Conservation (phyloP, 179 eudicot genomes). For the Pouteria campechiana region DNA sequence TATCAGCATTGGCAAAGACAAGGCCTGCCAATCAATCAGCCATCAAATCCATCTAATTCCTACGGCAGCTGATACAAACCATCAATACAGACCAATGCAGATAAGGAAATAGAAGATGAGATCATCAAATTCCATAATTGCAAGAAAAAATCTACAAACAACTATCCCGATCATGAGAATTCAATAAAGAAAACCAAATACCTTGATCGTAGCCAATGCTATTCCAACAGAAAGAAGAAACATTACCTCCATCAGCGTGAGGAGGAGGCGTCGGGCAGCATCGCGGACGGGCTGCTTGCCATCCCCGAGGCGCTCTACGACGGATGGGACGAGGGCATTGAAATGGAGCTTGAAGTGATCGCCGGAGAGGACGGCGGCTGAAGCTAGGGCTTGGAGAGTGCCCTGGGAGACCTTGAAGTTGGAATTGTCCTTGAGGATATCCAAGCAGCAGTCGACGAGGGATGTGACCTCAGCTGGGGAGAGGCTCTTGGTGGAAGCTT, state of each 20-base stretch:
- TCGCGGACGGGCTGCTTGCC: constrained; percentile 92
- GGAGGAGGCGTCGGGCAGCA: constrained; percentile 68
- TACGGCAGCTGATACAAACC: no score
- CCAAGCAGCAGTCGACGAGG: constrained; percentile 75
- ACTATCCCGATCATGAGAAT: no score
- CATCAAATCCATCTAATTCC: no score
- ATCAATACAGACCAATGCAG: no score
- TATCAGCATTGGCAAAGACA: no score
- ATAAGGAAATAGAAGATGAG: no score
- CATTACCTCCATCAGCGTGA: constrained; percentile 94
- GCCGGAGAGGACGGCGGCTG: constrained; percentile 90
- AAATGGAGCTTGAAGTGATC: constrained; percentile 82
- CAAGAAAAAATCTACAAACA: no score
- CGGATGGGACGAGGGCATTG: constrained; percentile 80
- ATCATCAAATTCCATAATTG: no score
- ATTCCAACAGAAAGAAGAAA: no score
- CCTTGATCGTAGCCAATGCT: no score
- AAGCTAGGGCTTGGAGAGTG: constrained; percentile 63
- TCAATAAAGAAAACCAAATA: no score
- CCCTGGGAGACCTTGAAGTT: constrained; percentile 92
- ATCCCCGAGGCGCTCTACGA: constrained; percentile 83
- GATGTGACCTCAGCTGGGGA: constrained; percentile 72
- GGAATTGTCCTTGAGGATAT: constrained; percentile 83
- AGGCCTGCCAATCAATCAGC: no score
- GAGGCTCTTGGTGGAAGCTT: constrained; percentile 57